Evolutionary conservation across 352 stramenopile genomes (phyloP), one percentile per base, ranked within the genome.

Genomic region (Phytophthora pisi): DNA sequence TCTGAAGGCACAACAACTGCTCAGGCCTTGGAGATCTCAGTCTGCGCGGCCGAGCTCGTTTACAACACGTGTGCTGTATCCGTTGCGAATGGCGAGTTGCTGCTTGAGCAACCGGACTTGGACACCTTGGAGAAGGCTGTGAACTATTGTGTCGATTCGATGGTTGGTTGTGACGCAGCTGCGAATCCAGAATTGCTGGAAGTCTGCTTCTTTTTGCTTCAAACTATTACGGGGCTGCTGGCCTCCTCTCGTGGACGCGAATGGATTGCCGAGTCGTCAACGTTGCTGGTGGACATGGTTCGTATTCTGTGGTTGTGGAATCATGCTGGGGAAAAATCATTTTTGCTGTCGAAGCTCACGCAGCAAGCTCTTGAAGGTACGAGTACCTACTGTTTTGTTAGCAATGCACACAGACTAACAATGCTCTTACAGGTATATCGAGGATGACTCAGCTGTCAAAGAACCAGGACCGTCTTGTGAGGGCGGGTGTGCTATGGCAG

Each of bases 221-320:
- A 91, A 64, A 95, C 87, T 5, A 79, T 93, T 31, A 89, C 87
- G 5, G 79, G 78, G 2, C 62, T 96, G 16, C 49, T 91, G 38
- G 79, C 84, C 3, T 92, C 81, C 6, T 58, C 75, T 15, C 65
- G 56, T 20, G 86, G 86, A 16, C 74, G 81, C n/a, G 61, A 77
- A 24, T 95, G 87, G 86, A 82, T 95, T 18, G 67, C 72, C 0
- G 54, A 78, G 3, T 88, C 84, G 24, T 79, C 72, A 18, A 93
- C 81, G 10, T 62, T 96, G 7, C 55, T 91, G 30, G 62, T 87
- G 23, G 88, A 96, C 51, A 84, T 93, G 74, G 77, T 81, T 50
- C 85, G 77, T 4, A 71, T 94, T 42, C 49, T 95, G 8, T 95
- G 87, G 87, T 53, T 90, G 13, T 95, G 84, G 85, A 90, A 91